Base-by-base conservation (phyloP, 2,329 filamentous ascomycete species). In the Pestalotiopsis sp. region DNA sequence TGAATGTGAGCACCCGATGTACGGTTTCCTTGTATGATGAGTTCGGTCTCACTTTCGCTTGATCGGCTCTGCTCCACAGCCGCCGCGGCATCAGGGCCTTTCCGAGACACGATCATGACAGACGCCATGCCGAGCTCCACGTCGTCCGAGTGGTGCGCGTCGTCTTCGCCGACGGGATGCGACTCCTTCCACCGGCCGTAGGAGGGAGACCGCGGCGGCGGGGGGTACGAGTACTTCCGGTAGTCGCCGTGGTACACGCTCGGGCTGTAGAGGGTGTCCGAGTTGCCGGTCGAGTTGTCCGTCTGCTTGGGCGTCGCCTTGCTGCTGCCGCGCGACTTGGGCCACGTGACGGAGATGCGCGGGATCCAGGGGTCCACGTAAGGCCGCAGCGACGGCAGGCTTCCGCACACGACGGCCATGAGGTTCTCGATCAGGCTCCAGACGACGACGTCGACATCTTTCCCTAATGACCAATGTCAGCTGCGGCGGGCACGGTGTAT, bases 1-100 rank as follows among this genome's bases (percentile, higher is more conserved):
- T 52, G 17, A 7, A 17, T 52, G 59, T 62, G n/a, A 62, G 59
- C 36, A 14, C 4, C 59, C 3, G 59, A 62, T 23, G 36, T 14
- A 23, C 59, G 59, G 38, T 62, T 38, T 25, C 59, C 59, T 41
- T 62, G 59, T 2, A 62, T 62, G 27, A 62, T 62, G 31, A 62
- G 59, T 13, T 62, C 59, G 14, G 27, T 62, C 59, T 62, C 59
- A 62, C 59, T 62, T 62, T 62, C 59, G 31, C 59, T 62, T 38
- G 59, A 62, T 59, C 14, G 23, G 57, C 57, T 23, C 57, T 59
- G 23, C 57, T 59, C 57, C 12, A 59, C 17, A 36, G 31, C 2
- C 31, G 31, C 31, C 31, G 31, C 31, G 13, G 23, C 57, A 4
- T 59, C 14, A 14, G 27, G 23, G 23, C 57, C 6, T 17, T 59